phyloP scores from a whole-genome alignment of 345 rosid genomes.

The Sonneratia caseolaris region DNA sequence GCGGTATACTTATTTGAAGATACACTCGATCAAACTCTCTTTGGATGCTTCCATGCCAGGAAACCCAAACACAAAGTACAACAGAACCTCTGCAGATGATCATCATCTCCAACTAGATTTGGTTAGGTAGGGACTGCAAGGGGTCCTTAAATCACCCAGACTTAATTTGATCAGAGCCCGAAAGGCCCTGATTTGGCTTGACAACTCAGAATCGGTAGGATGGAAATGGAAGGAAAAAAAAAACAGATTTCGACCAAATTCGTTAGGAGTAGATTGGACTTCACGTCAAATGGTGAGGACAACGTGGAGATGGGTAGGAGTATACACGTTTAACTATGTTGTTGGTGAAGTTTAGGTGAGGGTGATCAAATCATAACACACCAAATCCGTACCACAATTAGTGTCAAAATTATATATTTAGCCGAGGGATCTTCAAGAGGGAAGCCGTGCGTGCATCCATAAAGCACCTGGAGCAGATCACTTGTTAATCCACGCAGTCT shows the following conservation, averaged over 20 bases:
- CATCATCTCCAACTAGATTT: too few species aligned
- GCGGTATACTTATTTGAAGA: background rate
- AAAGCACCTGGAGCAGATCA: too few species aligned
- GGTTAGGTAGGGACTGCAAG: too few species aligned
- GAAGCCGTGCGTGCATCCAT: too few species aligned
- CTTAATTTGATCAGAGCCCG: too few species aligned
- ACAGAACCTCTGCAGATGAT: background rate
- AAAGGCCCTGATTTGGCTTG: too few species aligned
- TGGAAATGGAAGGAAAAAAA: background rate
- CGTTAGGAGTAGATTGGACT: background rate
- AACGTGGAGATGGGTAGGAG: background rate
- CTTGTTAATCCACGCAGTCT: too few species aligned
- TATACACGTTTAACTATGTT: background rate
- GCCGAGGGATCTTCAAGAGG: background rate
- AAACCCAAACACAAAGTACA: background rate
- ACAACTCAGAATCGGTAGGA: too few species aligned
- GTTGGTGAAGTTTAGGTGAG: constrained; percentile 3
- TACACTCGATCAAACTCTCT: too few species aligned
- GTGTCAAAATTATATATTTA: background rate
- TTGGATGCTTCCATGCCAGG: too few species aligned
- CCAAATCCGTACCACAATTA: background rate
- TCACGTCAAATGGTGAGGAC: background rate
- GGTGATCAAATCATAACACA: background rate
- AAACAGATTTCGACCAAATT: background rate
- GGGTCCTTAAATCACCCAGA: too few species aligned